Conservation (phyloP, 2,329 filamentous ascomycete species). For the Talaromyces sp. region DNA sequence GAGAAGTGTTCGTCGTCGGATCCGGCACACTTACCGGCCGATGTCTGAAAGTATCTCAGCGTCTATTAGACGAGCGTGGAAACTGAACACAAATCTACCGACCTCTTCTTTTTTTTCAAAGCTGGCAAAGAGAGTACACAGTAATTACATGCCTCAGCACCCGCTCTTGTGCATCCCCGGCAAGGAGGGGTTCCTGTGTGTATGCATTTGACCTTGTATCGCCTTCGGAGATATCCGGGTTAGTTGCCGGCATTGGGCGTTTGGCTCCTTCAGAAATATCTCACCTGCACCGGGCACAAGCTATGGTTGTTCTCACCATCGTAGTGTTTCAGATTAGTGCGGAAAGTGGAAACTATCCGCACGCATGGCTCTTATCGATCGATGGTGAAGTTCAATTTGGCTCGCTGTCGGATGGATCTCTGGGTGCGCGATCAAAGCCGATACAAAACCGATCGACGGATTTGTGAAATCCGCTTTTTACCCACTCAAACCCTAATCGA, state of each 20-base stretch:
- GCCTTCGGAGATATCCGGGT: conserved; percentile 15
- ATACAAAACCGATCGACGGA: not conserved
- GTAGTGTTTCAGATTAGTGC: not conserved
- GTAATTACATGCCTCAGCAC: conserved; percentile 8
- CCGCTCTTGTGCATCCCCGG: conserved; percentile 21
- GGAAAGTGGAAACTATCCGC: not conserved
- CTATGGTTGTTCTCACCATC: conserved; percentile 1
- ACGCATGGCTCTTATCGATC: not conserved
- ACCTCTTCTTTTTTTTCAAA: conserved; percentile 7
- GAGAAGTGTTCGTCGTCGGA: not conserved
- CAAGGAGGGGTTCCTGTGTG: conserved; percentile 23
- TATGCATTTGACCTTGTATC: conserved; percentile 26
- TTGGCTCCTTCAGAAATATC: not conserved
- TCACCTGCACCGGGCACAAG: conserved; percentile 4
- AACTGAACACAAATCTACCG: not conserved
- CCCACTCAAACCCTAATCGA: not conserved
- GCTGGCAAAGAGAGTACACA: conserved; percentile 21
- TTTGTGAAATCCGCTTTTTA: not conserved
- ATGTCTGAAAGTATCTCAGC: not conserved
- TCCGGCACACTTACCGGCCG: not conserved
- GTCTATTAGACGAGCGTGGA: not conserved
- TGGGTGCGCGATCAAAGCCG: not conserved
- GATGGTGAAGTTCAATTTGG: not conserved
- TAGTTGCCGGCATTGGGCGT: not conserved
- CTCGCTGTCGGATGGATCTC: not conserved